Conservation (phyloP, 2,329 filamentous ascomycete species). For the Kalmusia sp. region DNA sequence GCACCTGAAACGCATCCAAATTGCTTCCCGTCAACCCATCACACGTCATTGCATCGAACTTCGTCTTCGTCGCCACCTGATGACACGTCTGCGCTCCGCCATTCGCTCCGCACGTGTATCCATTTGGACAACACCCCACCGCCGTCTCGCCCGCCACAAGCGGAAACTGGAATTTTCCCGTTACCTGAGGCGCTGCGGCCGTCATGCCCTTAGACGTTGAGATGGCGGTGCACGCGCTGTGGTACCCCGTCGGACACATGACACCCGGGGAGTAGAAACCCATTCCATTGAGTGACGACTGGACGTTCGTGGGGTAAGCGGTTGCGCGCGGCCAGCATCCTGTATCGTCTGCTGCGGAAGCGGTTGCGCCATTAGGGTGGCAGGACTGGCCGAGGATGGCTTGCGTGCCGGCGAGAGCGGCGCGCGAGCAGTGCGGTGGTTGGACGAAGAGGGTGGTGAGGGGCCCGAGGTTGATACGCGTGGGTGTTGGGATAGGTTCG, state of each 20-base stretch:
- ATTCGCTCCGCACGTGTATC: slow-evolving; percentile 20
- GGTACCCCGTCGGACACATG: slow-evolving; percentile 24
- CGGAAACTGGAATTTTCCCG: slow-evolving; percentile 23
- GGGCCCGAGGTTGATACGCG: slow-evolving; percentile 20
- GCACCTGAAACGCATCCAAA: slow-evolving; percentile 15
- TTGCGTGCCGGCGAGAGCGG: slow-evolving; percentile 14
- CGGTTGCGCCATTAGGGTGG: slow-evolving; percentile 7
- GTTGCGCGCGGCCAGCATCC: slow-evolving; percentile 27
- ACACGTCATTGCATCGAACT: slow-evolving; percentile 19
- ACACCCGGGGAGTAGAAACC: slow-evolving; percentile 32
- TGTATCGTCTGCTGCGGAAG: slow-evolving; percentile 18
- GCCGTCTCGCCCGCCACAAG: slow-evolving; percentile 26
- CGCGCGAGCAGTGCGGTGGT: slow-evolving; percentile 21
- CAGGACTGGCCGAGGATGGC: slow-evolving; percentile 24
- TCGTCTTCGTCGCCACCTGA: slow-evolving; percentile 16
- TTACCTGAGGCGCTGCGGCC: slow-evolving; percentile 4
- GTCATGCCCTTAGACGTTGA: slow-evolving; percentile 7
- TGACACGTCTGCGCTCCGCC: slow-evolving; percentile 24
- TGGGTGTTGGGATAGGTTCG: not conserved
- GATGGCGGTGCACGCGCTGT: slow-evolving; percentile 21
- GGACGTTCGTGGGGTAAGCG: not conserved
- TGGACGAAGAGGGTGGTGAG: slow-evolving; percentile 25
- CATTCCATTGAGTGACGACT: slow-evolving; percentile 11
- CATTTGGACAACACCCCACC: slow-evolving; percentile 28
- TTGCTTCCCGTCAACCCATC: not conserved